Evolutionary conservation across 208 protist genomes (phyloP).

Genomic region (Acanthamoeba divionensis): DNA sequence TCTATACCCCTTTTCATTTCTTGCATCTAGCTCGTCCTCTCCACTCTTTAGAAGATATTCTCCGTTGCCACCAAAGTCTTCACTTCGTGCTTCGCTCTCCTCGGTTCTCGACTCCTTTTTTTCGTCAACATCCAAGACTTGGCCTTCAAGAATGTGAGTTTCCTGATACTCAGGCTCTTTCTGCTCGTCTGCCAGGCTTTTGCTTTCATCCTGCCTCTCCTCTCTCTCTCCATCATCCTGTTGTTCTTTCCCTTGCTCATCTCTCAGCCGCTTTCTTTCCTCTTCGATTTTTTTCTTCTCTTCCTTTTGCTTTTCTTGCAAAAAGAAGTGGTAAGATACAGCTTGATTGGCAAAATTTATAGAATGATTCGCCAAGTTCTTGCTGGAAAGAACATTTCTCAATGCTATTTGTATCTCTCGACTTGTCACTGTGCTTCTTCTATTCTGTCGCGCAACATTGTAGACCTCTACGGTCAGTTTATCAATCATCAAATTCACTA

Average conservation of each 20-base stretch:
- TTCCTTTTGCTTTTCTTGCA: neutral
- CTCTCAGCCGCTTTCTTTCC: too few relatives aligned
- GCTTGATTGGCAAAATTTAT: conserved; percentile 7
- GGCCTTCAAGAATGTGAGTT: neutral
- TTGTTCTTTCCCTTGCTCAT: neutral
- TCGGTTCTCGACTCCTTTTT: neutral
- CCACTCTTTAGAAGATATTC: too few relatives aligned
- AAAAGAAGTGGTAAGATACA: neutral
- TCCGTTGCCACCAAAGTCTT: too few relatives aligned
- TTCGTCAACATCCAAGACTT: neutral
- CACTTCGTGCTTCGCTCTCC: too few relatives aligned
- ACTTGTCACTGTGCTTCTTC: neutral
- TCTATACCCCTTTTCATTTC: too few relatives aligned
- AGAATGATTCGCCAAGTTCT: neutral
- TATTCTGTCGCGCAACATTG: neutral
- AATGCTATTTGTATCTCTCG: conserved; percentile 33
- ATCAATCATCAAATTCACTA: conserved; percentile 21
- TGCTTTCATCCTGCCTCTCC: neutral
- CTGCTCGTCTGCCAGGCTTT: neutral
- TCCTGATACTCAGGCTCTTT: neutral
- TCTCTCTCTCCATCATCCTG: neutral
- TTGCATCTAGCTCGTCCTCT: too few relatives aligned
- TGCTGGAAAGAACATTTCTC: neutral
- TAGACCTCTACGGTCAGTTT: neutral
- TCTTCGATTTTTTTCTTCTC: neutral